phyloP scores from a whole-genome alignment of 73 alveolate genomes.

The Durusdinium trenchii region DNA sequence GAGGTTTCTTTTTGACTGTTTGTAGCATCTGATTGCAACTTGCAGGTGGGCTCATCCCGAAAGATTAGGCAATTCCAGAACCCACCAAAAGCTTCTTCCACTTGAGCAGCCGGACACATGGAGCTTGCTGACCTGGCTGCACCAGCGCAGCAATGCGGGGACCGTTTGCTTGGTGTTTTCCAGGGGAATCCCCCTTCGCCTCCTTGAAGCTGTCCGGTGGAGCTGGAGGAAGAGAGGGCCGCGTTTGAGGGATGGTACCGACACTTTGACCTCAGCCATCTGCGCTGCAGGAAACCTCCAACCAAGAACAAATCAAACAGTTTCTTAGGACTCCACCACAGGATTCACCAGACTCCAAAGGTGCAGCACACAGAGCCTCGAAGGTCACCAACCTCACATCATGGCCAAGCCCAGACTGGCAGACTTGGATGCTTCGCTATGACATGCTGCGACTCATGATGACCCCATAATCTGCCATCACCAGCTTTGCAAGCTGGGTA shows the following conservation, averaged over 20 bases:
- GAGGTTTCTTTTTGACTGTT: too few species aligned
- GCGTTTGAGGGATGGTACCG: constrained; percentile 63
- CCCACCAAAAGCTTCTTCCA: background rate
- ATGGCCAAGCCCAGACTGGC: background rate
- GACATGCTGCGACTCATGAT: too few species aligned
- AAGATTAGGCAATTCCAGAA: background rate
- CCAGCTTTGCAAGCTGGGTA: background rate
- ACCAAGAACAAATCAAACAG: background rate
- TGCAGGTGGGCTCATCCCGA: too few species aligned
- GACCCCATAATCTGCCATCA: too few species aligned
- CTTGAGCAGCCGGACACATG: background rate
- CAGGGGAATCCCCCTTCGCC: background rate
- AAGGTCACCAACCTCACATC: constrained; percentile 29
- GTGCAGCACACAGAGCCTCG: constrained; percentile 55
- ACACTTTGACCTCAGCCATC: constrained; percentile 39
- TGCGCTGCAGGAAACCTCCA: background rate
- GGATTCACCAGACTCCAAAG: constrained; percentile 52
- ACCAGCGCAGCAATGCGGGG: background rate
- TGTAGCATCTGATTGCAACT: too few species aligned
- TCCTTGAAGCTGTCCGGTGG: constrained; percentile 37
- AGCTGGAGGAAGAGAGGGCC: constrained; percentile 36
- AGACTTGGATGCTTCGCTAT: too few species aligned
- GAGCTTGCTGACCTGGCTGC: background rate
- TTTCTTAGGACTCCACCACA: background rate
- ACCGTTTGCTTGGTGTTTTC: too few species aligned